Evolutionary conservation across 371 early-diverging fungal species (phyloP).

Genomic region (Vairimorpha ceranae): DNA sequence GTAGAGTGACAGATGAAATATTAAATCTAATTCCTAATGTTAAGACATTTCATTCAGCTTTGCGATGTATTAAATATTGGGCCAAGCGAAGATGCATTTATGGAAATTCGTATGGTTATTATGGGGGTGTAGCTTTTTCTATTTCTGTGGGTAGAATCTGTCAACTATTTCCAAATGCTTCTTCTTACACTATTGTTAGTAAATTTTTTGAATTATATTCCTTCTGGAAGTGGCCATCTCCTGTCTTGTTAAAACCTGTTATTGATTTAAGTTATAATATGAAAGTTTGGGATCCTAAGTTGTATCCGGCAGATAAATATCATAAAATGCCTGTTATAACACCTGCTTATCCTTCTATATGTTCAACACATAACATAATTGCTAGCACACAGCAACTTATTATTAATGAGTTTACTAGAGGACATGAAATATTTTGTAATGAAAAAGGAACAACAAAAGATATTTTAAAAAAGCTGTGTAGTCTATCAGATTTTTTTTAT

Average conservation of each 20-base stretch:
- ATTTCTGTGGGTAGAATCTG: constrained; percentile 90
- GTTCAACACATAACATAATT: constrained; percentile 94
- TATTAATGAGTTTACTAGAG: constrained; percentile 70
- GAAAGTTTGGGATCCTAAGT: constrained; percentile 91
- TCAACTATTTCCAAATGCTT: constrained; percentile 88
- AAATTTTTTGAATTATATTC: constrained; percentile 81
- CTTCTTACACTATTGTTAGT: constrained; percentile 73
- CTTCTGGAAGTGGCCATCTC: constrained; percentile 93
- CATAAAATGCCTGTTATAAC: constrained; percentile 99
- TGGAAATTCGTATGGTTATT: constrained; percentile 91
- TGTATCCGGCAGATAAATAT: constrained; percentile 74
- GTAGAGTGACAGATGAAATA: constrained; percentile 93
- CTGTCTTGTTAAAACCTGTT: constrained; percentile 80
- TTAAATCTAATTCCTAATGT: constrained; percentile 84
- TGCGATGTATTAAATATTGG: constrained; percentile 94
- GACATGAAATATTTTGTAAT: constrained; percentile 33
- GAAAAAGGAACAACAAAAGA: constrained; percentile 24
- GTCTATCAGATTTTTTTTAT: constrained; percentile 76
- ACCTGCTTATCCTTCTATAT: constrained; percentile 98
- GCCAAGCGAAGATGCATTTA: constrained; percentile 85
- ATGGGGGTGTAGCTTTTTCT: constrained; percentile 99
- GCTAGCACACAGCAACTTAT: constrained; percentile 76
- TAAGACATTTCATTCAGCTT: constrained; percentile 74
- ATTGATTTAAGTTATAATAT: constrained; percentile 81
- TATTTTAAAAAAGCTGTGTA: constrained; percentile 67